These are phyloP conservation scores for Prunus mume DNA, from an alignment of 306 rosid genomes.

Conservation along the genomic window DNA sequence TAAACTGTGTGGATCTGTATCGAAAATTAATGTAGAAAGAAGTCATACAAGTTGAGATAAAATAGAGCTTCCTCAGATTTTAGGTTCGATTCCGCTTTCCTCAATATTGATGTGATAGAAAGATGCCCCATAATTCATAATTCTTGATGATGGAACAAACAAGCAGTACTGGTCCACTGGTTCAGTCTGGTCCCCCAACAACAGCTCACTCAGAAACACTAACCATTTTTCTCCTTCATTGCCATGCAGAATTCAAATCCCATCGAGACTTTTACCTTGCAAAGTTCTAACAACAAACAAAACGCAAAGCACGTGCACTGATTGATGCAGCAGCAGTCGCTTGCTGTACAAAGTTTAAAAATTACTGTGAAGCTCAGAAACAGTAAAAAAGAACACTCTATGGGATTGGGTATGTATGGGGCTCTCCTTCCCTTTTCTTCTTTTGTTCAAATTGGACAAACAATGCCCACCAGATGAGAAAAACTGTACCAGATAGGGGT, in stretches of 20 bases:
- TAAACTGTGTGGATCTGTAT: no score
- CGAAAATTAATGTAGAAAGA: no score
- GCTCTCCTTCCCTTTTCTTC: not conserved
- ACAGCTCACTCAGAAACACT: not conserved
- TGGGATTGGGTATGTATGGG: not conserved
- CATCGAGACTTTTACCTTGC: not conserved
- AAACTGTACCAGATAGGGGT: not conserved
- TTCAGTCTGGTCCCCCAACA: not conserved
- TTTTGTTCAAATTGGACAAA: not conserved
- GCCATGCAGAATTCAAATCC: not conserved
- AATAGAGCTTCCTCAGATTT: rapidly evolving
- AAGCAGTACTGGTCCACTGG: slow-evolving; percentile 4
- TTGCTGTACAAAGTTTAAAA: not conserved
- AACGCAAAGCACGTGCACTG: not conserved
- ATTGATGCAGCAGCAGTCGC: not conserved
- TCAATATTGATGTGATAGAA: no score
- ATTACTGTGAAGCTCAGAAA: not conserved
- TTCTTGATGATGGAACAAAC: not conserved
- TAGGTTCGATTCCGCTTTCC: no score
- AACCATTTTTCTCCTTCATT: not conserved
- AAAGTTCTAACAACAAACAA: not conserved
- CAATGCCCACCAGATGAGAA: not conserved
- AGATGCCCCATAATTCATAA: not conserved
- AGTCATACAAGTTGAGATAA: no score
- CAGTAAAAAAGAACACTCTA: not conserved